Evolutionary conservation across 139 green algal species (phyloP).

Genomic region (Picocystis salinarum): DNA sequence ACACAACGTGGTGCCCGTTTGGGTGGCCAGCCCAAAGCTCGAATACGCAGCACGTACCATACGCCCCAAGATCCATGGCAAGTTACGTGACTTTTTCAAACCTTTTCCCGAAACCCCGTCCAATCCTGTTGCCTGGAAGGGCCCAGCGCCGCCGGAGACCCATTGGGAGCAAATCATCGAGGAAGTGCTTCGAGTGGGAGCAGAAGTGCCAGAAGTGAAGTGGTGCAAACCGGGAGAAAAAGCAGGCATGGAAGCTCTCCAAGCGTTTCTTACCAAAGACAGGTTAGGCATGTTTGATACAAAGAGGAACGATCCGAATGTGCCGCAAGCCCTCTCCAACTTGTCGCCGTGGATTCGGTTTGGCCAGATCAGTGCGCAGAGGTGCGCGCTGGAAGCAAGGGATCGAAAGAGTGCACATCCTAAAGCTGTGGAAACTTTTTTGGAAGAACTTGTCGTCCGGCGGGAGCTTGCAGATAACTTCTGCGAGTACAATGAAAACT

Average conservation of each 20-base stretch:
- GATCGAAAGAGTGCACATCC: not conserved
- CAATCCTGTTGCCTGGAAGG: not conserved
- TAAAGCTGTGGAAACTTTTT: constrained; percentile 64
- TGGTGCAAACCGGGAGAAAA: constrained; percentile 60
- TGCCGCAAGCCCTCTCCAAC: constrained; percentile 34
- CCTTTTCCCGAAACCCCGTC: not conserved
- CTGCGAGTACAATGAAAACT: constrained; percentile 60
- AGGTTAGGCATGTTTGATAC: constrained; percentile 48
- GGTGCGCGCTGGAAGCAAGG: constrained; percentile 55
- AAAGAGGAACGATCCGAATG: constrained; percentile 57
- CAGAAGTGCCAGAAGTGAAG: constrained; percentile 61
- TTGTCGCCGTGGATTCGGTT: constrained; percentile 85
- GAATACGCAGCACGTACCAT: constrained; percentile 78
- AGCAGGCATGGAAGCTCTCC: constrained; percentile 7
- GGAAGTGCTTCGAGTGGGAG: constrained; percentile 9
- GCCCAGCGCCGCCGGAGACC: not conserved
- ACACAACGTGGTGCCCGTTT: constrained; percentile 89
- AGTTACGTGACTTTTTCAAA: constrained; percentile 67
- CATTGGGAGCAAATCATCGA: constrained; percentile 1
- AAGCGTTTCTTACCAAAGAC: constrained; percentile 52
- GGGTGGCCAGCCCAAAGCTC: constrained; percentile 69
- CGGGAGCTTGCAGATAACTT: constrained; percentile 90
- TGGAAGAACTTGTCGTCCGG: constrained; percentile 85
- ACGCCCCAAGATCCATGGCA: constrained; percentile 61
- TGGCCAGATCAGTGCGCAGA: constrained; percentile 57